Base-by-base conservation (phyloP, 164 flowering plant species). In the Stephania japonica region DNA sequence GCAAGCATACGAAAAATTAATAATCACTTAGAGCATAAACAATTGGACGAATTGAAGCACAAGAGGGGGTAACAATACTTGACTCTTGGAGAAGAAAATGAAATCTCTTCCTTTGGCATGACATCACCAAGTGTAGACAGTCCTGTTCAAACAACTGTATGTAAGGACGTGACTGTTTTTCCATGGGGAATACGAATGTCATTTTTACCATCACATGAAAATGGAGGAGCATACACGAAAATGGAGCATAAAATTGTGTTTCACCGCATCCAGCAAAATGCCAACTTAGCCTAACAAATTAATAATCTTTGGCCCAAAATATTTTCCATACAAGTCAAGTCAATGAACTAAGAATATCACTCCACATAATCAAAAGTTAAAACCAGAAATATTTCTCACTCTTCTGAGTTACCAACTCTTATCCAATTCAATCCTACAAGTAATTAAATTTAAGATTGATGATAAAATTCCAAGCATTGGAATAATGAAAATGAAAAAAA, bases 31-130 rank as follows among this genome's bases (percentile, higher is more conserved):
- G 4, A 32, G 38, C 38, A 32, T 32, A 32, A 32, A 32, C 2
- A 32, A 32, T 32, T 32, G 38, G 38, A 32, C 38, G 2, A 32
- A 67, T n/a, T 10, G 14, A 16, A 16, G 70, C 5, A 74, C 32
- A n/a, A n/a, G 47, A 56, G 27, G 73, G 21, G 23, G 14, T 13
- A 42, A 47, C 47, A 75, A 68, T 94, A 94, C 98, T 91, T 92
- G 84, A 88, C 81, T 82, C 87, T 87, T 62, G 85, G 78, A 67
- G 92, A 87, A 75, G 87, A 78, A 63, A 85, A 82, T 47, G 84
- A 75, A 74, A 88, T 83, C 59, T 92, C 97, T 80, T 86, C 94
- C 77, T 90, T 91, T 65, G 83, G 59, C 24, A 72, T 69, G 77
- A 70, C 82, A 70, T 86, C 93, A 67, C 82, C 91, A 25, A 77